phyloP scores from a whole-genome alignment of 768 basidiomycete species.

The Lanmaoa pseudosensibilis region DNA sequence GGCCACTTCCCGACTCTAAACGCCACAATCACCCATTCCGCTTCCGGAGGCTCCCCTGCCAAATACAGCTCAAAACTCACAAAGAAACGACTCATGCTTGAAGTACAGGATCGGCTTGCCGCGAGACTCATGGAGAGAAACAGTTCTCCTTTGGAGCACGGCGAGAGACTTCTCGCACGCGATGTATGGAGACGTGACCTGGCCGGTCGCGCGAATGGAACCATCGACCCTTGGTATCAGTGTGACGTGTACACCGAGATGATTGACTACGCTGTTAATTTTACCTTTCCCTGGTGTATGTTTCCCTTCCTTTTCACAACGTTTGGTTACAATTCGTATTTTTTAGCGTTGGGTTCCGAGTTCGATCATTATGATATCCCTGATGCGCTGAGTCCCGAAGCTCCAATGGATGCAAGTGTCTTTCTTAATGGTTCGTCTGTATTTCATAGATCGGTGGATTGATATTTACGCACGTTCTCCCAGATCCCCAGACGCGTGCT shows the following conservation, averaged over 20 bases:
- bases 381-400: no score
- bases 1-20: conserved; percentile 44
- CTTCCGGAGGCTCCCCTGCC: accelerated
- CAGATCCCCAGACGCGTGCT: conserved; percentile 36
- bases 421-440: no score
- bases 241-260: conserved; percentile 61
- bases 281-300: conserved; percentile 58
- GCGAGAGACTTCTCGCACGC: conserved; percentile 19
- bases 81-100: conserved; percentile 8
- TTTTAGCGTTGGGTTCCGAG: conserved; percentile 17
- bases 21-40: neutral
- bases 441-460: conserved; percentile 17
- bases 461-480: conserved; percentile 28
- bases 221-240: conserved; percentile 58
- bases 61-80: neutral
- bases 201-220: conserved; percentile 48
- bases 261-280: conserved; percentile 68
- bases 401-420: no score
- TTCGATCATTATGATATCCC: conserved; percentile 18
- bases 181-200: conserved; percentile 46
- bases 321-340: neutral
- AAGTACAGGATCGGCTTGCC: conserved; percentile 9
- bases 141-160: conserved; percentile 15
- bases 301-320: neutral
- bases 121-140: conserved; percentile 12